phyloP scores from a whole-genome alignment of 768 basidiomycete species.

The Tricholomella constricta region DNA sequence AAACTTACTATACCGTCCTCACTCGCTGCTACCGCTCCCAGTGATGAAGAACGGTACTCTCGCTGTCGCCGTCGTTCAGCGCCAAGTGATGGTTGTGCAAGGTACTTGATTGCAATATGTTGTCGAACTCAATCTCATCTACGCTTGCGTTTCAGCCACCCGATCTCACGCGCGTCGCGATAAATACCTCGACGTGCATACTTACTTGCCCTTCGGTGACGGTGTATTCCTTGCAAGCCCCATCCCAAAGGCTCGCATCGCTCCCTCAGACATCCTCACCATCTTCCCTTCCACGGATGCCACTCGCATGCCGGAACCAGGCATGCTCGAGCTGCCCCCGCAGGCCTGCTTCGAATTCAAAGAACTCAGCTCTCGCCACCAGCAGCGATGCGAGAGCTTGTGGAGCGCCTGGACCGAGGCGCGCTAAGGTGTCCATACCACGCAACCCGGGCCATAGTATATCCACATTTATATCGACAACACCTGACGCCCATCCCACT shows the following conservation, averaged over 20 bases:
- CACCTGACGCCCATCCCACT: not conserved
- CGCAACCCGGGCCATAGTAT: not conserved
- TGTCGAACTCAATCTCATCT: not conserved
- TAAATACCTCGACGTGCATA: slow-evolving; percentile 65
- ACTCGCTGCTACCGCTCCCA: slow-evolving; percentile 2
- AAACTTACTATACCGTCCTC: not conserved
- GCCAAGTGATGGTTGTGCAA: slow-evolving; percentile 69
- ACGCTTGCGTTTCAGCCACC: slow-evolving; percentile 40
- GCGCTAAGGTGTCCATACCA: not conserved
- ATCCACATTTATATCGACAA: not conserved
- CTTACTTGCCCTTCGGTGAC: slow-evolving; percentile 64
- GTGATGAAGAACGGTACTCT: slow-evolving; percentile 58
- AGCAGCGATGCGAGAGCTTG: slow-evolving; percentile 57
- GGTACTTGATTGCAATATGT: slow-evolving; percentile 34
- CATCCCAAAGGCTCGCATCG: slow-evolving; percentile 64
- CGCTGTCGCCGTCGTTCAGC: slow-evolving; percentile 70
- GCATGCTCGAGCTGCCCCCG: slow-evolving; percentile 67
- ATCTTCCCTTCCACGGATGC: slow-evolving; percentile 51
- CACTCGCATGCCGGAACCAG: slow-evolving; percentile 33
- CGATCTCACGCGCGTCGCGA: slow-evolving; percentile 58
- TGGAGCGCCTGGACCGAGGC: slow-evolving; percentile 50
- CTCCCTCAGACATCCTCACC: slow-evolving; percentile 57
- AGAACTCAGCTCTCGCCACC: slow-evolving; percentile 52
- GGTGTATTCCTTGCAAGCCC: slow-evolving; percentile 64
- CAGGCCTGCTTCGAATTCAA: slow-evolving; percentile 61